Evolutionary conservation across 2,329 filamentous ascomycete genomes (phyloP), one percentile per base, ranked within the genome.

Genomic region (Diaporthe destruens): DNA sequence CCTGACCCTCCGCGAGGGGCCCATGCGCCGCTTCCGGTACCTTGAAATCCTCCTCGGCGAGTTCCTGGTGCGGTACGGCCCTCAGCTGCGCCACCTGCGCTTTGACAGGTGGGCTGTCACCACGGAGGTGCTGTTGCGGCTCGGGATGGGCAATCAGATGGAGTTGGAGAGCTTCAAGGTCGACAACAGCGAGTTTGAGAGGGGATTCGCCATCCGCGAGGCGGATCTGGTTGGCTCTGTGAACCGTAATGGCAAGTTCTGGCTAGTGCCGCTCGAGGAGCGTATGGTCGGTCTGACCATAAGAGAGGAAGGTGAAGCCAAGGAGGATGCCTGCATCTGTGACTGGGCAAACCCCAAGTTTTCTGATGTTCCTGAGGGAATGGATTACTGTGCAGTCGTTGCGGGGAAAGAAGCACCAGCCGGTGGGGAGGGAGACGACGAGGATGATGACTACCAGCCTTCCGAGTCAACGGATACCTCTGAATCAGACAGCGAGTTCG

Each of bases 311-410:
- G 4, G 29, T 8, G 8, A 32, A 1, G 12, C 7, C 57, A 47
- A 32, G 57, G 23, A 61, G 8, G 32, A 5, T 1, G 16, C 23
- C 4, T 23, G 18, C n/a, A 8, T 61, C 16, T 14, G 8, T 0
- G 20, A 32, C 39, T 61, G 57, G 57, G 57, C 57, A 2, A 61
- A 47, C 9, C 57, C 39, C 8, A 61, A 32, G 39, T 47, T 61
- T 44, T 16, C 39, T 5, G 18, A 29, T 16, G 0, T 61, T 9
- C 36, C 39, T 32, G 23, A 61, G 16, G 18, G 39, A 5, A 47
- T 44, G 57, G 57, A 63, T 25, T 63, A 32, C 14, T 47, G 57
- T 47, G 39, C 57, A 16, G 18, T 9, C n/a, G 11, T 47, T 42
- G 7, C n/a, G 42, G 9, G 7, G 5, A 29, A 5, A 3, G 25